Base-by-base conservation (phyloP, 495 filamentous ascomycete species). In the Collariella sp. region DNA sequence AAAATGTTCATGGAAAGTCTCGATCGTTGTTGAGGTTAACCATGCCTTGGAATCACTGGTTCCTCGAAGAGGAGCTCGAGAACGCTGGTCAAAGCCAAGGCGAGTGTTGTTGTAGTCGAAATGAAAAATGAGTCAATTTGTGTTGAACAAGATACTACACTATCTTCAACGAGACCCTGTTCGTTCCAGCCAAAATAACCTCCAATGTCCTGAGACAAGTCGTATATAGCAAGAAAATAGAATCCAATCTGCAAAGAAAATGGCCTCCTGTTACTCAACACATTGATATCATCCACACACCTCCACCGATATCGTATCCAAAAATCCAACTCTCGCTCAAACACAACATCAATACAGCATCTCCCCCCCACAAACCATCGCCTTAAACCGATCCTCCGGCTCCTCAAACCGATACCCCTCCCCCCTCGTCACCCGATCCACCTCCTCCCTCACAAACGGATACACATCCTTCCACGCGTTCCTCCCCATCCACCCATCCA, bases 401-500 rank as follows among this genome's bases (percentile, higher is more conserved):
- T 72, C 67, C 20, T 56, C 50, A 50, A 76, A 76, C 44, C 40
- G 53, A 33, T 73, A 76, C 31, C 15, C 44, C 41, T 64, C 55
- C 1, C 71, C 72, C 7, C 75, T 61, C 7, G 67, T 65, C 11
- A 80, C 75, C 29, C 76, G 64, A 45, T 79, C 74, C 3, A 81
- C 68, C 64, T 83, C 78, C 54, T 75, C 73, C 52, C 73, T 56
- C 4, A 85, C 75, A 50, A 78, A 73, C 24, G 81, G 82, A 60
- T 77, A 86, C 11, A 86, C 77, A 63, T 85, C 83, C 62, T 72
- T 79, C 67, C 72, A 81, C 10, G 80, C 80, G 41, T 76, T 70
- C 36, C 76, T 72, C 1, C 83, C 83, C 75, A 86, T 82, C 78
- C 83, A 85, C 46, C 73, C 74, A 67, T 86, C 83, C 48, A 86